These are phyloP conservation scores for Gracilaria domingensis DNA, from an alignment of 23 red algal species.

Conservation along the genomic window DNA sequence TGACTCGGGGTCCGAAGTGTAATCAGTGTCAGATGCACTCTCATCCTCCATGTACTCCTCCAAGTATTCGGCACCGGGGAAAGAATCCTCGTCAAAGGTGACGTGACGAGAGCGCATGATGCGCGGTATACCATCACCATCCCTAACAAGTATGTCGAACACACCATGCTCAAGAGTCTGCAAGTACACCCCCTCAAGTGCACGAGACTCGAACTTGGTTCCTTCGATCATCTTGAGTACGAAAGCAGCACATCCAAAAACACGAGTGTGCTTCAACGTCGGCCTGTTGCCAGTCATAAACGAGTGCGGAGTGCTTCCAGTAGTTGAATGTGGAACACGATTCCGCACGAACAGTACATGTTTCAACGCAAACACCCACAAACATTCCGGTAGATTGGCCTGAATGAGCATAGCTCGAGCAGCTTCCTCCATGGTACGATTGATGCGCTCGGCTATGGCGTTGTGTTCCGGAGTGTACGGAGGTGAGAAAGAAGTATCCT, in stretches of 20 bases:
- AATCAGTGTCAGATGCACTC: not conserved
- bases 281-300: not conserved
- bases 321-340: not conserved
- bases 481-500: conserved; percentile 15
- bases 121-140: not conserved
- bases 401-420: conserved; percentile 1
- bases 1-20: not conserved
- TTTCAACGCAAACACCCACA: not conserved
- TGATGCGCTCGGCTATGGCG: conserved; percentile 28
- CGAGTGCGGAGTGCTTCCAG: not conserved
- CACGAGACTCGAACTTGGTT: not conserved
- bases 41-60: not conserved
- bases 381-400: not conserved
- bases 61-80: not conserved
- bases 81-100: not conserved
- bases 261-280: not conserved
- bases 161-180: not conserved
- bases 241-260: not conserved
- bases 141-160: not conserved
- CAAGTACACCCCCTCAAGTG: not conserved
- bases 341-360: not conserved
- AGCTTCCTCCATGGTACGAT: conserved; percentile 24
- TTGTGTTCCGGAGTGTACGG: conserved; percentile 32
- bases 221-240: not conserved
- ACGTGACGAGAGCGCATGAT: not conserved